Conservation (phyloP, 495 filamentous ascomycete genomes). For the Tuber indicum region DNA sequence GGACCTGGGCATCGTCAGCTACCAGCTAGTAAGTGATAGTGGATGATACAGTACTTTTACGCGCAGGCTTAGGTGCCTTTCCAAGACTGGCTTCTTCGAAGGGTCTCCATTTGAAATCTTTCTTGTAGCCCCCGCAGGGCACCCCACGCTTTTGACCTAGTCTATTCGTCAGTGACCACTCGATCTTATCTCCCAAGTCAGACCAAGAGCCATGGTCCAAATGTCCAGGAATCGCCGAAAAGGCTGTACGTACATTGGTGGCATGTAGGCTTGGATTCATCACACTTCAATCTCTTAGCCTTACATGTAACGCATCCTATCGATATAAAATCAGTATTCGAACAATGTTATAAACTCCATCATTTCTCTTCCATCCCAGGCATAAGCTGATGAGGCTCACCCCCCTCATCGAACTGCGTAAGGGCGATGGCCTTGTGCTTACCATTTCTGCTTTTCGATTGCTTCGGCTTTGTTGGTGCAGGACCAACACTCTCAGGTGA, state of each 20-base stretch:
- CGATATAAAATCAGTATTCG: conserved; percentile 7
- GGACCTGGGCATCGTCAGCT: conserved; percentile 23
- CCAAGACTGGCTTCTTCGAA: conserved; percentile 64
- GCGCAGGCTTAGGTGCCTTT: conserved; percentile 44
- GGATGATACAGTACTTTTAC: conserved; percentile 31
- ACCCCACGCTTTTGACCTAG: conserved; percentile 56
- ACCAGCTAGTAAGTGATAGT: conserved; percentile 2
- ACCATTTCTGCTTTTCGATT: conserved; percentile 82
- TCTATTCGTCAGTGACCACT: conserved; percentile 12
- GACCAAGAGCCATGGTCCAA: not conserved
- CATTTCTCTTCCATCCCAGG: not conserved
- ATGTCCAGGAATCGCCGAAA: not conserved
- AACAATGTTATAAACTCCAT: not conserved
- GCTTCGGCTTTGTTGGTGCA: conserved; percentile 58
- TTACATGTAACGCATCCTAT: conserved; percentile 77
- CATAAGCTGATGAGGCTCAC: not conserved
- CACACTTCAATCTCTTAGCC: conserved; percentile 73
- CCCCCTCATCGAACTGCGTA: not conserved
- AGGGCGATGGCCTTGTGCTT: conserved; percentile 43
- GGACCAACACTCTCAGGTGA: conserved; percentile 32
- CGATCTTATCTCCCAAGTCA: not conserved
- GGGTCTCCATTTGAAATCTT: conserved; percentile 76
- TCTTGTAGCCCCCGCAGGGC: conserved; percentile 70
- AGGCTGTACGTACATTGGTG: conserved; percentile 53
- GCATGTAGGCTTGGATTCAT: conserved; percentile 70